Base-by-base conservation (phyloP, 352 stramenopile genomes). In the Achlya hypogyna region DNA sequence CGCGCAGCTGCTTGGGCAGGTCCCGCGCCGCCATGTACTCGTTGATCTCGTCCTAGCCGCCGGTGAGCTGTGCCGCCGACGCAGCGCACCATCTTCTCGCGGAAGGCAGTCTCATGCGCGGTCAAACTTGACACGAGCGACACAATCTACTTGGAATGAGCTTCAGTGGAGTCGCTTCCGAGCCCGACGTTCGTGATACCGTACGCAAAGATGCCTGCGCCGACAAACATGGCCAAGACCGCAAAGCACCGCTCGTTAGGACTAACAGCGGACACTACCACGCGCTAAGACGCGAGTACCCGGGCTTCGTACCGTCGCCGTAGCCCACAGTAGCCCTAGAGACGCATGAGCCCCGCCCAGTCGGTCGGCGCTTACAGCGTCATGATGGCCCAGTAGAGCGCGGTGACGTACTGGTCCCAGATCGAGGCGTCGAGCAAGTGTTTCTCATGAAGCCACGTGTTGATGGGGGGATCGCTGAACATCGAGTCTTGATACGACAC, bases 1-100 rank as follows among this genome's bases (percentile, higher is more conserved):
- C 78, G 1, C 82, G 80, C 27, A 91, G 59, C 27, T 88, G 80
- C 20, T 78, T 69, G 5, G 82, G 82, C 35, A 91, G 53, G 63
- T 91, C 80, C 8, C 80, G 77, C n/a, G 82, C 82, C 38, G 60
- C 75, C 82, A 91, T 89, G 63, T 91, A 91, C 56, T 91, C 82
- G 54, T 91, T 91, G 47, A 91, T 72, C 65, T 89, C 80, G 60
- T 91, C 82, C 58, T 65, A 53, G 3, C 22, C 25, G 38, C 38
- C 14, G 6, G 53, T n/a, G n/a, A n/a, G n/a, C n/a, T n/a, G n/a
- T n/a, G n/a, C n/a, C n/a, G n/a, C n/a, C n/a, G n/a, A n/a, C n/a
- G n/a, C n/a, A n/a, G 59, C 59, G 12, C 29, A 64, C 58, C 65
- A 91, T 80, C 42, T 87, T 87, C 56, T 84, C 69, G 32, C 77